phyloP scores from a whole-genome alignment of 2,329 filamentous ascomycete species.

The Botrytis porri region DNA sequence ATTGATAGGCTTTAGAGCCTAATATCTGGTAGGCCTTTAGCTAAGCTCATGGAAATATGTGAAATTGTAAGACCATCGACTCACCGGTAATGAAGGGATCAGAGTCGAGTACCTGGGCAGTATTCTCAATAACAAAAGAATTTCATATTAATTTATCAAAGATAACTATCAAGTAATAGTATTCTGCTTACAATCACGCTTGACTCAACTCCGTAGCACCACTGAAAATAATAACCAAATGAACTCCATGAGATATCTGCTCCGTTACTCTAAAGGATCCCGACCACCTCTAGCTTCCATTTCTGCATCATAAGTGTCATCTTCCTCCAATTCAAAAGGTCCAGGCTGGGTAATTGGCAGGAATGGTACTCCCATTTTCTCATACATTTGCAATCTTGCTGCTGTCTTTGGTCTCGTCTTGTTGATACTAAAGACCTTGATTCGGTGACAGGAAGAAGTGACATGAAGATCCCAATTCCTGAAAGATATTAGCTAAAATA shows the following conservation, averaged over 20 bases:
- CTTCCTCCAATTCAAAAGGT: constrained; percentile 13
- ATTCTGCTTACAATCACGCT: not conserved
- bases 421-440: constrained; percentile 63
- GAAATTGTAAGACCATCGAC: not conserved
- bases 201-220: not conserved
- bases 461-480: constrained; percentile 64
- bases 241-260: not conserved
- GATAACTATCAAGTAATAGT: not conserved
- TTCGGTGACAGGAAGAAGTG: constrained; percentile 58
- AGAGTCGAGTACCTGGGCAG: not conserved
- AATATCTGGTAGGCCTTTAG: not conserved
- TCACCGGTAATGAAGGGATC: not conserved
- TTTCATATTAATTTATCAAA: not conserved
- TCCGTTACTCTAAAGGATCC: constrained; percentile 15
- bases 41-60: not conserved
- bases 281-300: constrained; percentile 18
- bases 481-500: not conserved
- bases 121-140: not conserved
- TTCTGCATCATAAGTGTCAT: constrained; percentile 16
- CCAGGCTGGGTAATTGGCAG: constrained; percentile 24
- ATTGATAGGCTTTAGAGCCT: not conserved
- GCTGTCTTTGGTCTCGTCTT: constrained; percentile 38
- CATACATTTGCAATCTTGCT: constrained; percentile 20
- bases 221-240: not conserved
- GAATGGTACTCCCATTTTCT: constrained; percentile 22